Evolutionary conservation across 306 rosid genomes (phyloP).

Genomic region (Medicago ruthenica): DNA sequence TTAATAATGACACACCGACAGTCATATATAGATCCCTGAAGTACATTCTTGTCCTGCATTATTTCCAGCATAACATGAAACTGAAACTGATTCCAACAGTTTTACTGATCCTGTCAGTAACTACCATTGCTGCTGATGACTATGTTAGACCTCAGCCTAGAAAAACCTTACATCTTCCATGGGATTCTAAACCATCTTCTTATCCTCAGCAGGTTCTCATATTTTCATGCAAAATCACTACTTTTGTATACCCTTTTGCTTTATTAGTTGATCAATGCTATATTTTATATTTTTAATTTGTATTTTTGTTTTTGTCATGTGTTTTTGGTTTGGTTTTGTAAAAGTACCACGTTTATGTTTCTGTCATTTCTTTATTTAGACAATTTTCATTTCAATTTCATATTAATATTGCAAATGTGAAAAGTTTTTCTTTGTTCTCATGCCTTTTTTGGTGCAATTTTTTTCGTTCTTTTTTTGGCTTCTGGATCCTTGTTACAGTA

Average conservation of each 20-base stretch:
- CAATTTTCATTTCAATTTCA: neutral
- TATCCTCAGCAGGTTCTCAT: slow-evolving; percentile 74
- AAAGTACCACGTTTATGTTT: neutral
- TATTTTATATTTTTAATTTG: slow-evolving; percentile 7
- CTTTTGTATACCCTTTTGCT: slow-evolving; percentile 12
- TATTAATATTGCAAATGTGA: slow-evolving; percentile 7
- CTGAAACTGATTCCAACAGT: slow-evolving; percentile 42
- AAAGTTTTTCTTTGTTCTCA: neutral
- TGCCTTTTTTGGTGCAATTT: neutral
- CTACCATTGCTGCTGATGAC: slow-evolving; percentile 42
- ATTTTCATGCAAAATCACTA: slow-evolving; percentile 19
- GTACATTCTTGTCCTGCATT: slow-evolving; percentile 46
- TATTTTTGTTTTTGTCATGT: neutral
- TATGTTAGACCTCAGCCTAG: slow-evolving; percentile 89
- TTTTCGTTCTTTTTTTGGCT: too few species aligned
- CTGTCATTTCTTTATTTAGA: slow-evolving; percentile 19
- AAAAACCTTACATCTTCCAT: slow-evolving; percentile 64
- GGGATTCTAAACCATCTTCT: slow-evolving; percentile 55
- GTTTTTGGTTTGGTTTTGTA: slow-evolving; percentile 22
- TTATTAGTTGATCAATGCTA: slow-evolving; percentile 3
- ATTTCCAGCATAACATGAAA: slow-evolving; percentile 48
- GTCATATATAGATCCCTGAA: slow-evolving; percentile 17
- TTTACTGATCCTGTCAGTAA: slow-evolving; percentile 42
- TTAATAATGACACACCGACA: slow-evolving; percentile 21
- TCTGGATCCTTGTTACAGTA: neutral